phyloP scores from a whole-genome alignment of 169 alveolate species.

The Plasmodium gonderi region DNA sequence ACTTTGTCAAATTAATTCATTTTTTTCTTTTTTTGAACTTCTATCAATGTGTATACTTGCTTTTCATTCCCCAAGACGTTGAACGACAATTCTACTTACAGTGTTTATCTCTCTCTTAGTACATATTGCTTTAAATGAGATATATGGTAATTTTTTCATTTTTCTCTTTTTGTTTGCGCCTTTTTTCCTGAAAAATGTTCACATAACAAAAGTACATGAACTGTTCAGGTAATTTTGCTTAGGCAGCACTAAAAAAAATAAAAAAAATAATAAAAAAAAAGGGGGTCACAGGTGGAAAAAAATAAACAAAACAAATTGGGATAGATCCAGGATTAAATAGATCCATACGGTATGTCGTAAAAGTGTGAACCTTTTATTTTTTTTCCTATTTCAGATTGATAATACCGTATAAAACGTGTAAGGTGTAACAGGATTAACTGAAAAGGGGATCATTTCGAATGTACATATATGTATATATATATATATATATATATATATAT shows the following conservation, averaged over 20 bases:
- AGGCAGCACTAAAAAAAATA: no score
- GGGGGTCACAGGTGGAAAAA: neutral
- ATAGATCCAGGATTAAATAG: neutral
- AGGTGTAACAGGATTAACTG: neutral
- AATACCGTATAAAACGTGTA: neutral
- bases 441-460: neutral
- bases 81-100: neutral
- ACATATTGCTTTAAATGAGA: neutral
- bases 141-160: neutral
- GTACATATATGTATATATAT: neutral
- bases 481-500: neutral
- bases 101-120: neutral
- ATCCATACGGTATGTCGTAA: neutral
- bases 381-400: neutral
- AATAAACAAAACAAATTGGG: neutral
- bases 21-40: no score
- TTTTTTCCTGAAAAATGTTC: neutral
- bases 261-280: no score
- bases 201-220: neutral
- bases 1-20: no score
- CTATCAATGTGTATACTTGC: no score
- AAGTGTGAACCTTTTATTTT: neutral
- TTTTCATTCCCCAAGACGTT: neutral
- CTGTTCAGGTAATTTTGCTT: neutral
- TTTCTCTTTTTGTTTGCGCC: neutral